Evolutionary conservation across 306 rosid species (phyloP).

Genomic region (Senna tora): DNA sequence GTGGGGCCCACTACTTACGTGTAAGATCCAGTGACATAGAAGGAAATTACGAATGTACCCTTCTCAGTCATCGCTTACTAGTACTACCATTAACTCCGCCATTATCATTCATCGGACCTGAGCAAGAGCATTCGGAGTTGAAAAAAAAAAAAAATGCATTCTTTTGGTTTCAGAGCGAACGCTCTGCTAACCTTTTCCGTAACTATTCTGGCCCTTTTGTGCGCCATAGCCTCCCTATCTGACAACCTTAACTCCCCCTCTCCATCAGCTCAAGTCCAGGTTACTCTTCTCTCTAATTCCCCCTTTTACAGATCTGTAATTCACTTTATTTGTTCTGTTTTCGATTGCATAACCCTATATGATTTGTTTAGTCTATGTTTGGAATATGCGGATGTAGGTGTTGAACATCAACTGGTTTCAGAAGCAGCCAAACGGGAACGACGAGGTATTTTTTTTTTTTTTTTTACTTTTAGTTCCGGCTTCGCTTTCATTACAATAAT

Average conservation of each 20-base stretch:
- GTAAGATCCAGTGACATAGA: constrained; percentile 51
- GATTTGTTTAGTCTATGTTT: constrained; percentile 9
- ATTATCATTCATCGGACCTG: not conserved
- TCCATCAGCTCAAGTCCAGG: constrained; percentile 80
- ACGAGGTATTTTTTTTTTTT: constrained; percentile 61
- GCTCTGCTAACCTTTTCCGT: constrained; percentile 81
- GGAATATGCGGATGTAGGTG: constrained; percentile 48
- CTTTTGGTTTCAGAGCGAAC: constrained; percentile 84
- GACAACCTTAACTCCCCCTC: constrained; percentile 75
- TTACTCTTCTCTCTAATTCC: constrained; percentile 22
- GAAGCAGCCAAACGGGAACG: constrained; percentile 89
- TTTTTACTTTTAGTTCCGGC: not conserved
- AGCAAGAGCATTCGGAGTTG: not conserved
- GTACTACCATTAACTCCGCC: not conserved
- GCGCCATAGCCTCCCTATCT: constrained; percentile 75
- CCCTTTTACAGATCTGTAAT: constrained; percentile 40
- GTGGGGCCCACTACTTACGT: constrained; percentile 36
- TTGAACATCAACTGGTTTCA: constrained; percentile 83
- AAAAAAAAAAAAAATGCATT: constrained; percentile 57
- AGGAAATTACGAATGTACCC: not conserved
- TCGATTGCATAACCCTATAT: constrained; percentile 8
- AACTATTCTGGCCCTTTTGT: constrained; percentile 81
- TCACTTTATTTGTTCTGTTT: not conserved
- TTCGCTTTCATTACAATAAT: not conserved
- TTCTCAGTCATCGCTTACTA: not conserved